Evolutionary conservation across 345 rosid species (phyloP), one percentile per base, ranked within the genome.

Genomic region (Lepidium sativum): DNA sequence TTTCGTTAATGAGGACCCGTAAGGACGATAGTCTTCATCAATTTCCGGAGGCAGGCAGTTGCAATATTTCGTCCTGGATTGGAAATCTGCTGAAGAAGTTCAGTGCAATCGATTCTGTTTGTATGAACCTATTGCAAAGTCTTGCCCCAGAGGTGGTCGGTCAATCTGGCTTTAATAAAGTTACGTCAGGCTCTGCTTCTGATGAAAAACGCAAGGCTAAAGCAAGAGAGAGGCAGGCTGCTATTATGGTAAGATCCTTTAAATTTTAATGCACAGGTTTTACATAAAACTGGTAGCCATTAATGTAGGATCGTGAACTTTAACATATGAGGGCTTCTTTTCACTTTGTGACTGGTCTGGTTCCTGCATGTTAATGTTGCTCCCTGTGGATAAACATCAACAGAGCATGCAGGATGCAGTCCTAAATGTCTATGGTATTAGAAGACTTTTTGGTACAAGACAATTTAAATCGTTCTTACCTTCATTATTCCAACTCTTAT

Each of bases 151-250:
- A 82, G 72, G 73, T 90, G 64, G 84, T 88, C 15, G 34, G 80
- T 71, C 83, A 82, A 42, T 73, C 80, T 44, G 48, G n/a, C 57
- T 32, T 54, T 56, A 80, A 73, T 58, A 57, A 47, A 58, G 77
- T 47, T 50, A 55, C 33, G 21, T 40, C 75, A 37, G 74, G 67
- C 39, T 73, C 81, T 47, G 59, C 91, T 67, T 84, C 86, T 48
- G 74, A 65, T 63, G 92, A 90, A 73, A 84, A 65, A 72, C 96
- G 83, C 74, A 90, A 88, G 81, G 92, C 89, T 13, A 84, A 81
- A 76, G 97, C 97, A 63, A 85, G 91, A 20, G 86, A 90, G 76
- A 84, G 87, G 68, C 97, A 94, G 76, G 97, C 87, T 62, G 89
- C 86, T 37, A 72, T 90, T 55, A 29, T 90, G 96, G 99, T 94